Evolutionary conservation across 2,329 filamentous ascomycete genomes (phyloP).

Genomic region (Cladosporium sphaerospermum): DNA sequence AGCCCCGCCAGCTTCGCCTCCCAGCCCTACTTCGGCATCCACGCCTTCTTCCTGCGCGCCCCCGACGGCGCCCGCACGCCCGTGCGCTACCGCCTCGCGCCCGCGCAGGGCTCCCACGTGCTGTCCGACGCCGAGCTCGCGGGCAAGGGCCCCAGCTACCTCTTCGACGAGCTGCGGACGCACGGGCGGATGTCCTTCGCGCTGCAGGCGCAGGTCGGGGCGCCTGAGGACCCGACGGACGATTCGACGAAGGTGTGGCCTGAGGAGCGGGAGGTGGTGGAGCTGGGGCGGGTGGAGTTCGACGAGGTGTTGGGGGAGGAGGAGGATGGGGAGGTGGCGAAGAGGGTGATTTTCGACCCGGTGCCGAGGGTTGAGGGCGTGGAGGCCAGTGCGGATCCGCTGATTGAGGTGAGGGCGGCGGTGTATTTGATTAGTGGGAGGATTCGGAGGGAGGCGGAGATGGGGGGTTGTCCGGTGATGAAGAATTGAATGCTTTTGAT

Average conservation of each 20-base stretch:
- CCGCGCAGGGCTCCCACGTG: conserved; percentile 31
- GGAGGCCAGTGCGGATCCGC: conserved; percentile 48
- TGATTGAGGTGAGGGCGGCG: conserved; percentile 51
- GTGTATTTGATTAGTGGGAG: conserved; percentile 52
- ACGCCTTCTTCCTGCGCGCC: conserved; percentile 44
- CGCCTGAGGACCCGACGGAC: conserved; percentile 42
- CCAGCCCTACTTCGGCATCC: conserved; percentile 45
- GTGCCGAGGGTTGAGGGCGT: conserved; percentile 50
- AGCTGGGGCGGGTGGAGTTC: conserved; percentile 45
- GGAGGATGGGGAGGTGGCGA: conserved; percentile 31
- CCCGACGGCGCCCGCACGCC: conserved; percentile 38
- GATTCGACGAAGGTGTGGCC: conserved; percentile 50
- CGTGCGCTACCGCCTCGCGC: conserved; percentile 46
- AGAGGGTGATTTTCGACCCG: conserved; percentile 53
- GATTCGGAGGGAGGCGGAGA: conserved; percentile 42
- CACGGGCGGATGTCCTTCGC: conserved; percentile 39
- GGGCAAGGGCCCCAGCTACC: conserved; percentile 37
- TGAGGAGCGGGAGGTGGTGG: conserved; percentile 43
- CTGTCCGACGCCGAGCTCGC: conserved; percentile 36
- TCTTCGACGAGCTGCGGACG: conserved; percentile 43
- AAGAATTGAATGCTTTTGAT: background rate
- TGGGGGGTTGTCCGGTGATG: background rate
- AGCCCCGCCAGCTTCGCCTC: conserved; percentile 44
- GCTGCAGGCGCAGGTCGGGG: conserved; percentile 46
- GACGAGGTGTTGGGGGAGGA: conserved; percentile 28